Percentiles rank a stretch among this genome's conserved stretches.
These are phyloP conservation scores for Dendrobium nobile DNA, from an alignment of 106 monocot species.

Conservation along the genomic window DNA sequence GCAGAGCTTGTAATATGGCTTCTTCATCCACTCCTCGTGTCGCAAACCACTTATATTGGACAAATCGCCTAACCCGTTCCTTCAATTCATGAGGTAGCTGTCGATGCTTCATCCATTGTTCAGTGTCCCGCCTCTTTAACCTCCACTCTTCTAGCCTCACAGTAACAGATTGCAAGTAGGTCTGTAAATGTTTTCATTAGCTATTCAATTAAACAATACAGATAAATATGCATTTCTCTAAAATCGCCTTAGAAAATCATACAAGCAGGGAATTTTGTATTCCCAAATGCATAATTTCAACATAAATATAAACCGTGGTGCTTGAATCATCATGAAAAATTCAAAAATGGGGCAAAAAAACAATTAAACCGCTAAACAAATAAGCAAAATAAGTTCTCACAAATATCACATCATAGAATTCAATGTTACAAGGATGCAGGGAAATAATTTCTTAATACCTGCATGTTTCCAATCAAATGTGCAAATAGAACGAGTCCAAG, in stretches of 20 bases:
- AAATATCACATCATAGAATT: not conserved
- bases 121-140: conserved; percentile 71
- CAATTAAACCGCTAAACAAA: not conserved
- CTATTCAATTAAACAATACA: not conserved
- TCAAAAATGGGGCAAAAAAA: not conserved
- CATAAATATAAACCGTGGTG: not conserved
- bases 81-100: conserved; percentile 64
- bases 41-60: conserved; percentile 84
- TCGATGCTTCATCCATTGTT: conserved; percentile 92
- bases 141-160: conserved; percentile 89
- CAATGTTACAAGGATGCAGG: not conserved
- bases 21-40: conserved; percentile 83
- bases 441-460: conserved; percentile 30
- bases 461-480: conserved; percentile 71
- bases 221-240: not conserved
- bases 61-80: conserved; percentile 68
- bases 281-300: not conserved
- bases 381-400: conserved; percentile 1
- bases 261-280: not conserved
- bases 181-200: conserved; percentile 20
- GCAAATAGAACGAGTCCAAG: conserved; percentile 68
- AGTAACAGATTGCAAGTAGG: conserved; percentile 76
- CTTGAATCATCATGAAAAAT: not conserved
- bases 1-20: conserved; percentile 53
- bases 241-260: not conserved